These are phyloP conservation scores for Kalaharituber pfeilii DNA, from an alignment of 2,329 filamentous ascomycete species.

Conservation along the genomic window DNA sequence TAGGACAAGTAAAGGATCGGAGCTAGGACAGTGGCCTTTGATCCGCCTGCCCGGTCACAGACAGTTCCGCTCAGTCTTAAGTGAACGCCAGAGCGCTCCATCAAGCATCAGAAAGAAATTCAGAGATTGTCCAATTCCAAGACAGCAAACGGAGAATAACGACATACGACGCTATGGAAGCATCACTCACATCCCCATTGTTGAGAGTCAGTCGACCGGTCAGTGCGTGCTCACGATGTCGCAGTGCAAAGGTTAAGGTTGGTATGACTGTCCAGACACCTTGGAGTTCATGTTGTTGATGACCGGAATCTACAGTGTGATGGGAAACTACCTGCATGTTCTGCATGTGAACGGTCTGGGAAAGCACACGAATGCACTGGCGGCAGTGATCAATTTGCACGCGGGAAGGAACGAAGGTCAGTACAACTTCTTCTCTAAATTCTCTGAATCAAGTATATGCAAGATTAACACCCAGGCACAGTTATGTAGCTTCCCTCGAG, in stretches of 20 bases:
- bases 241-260: slow-evolving; percentile 83
- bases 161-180: neutral
- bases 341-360: slow-evolving; percentile 82
- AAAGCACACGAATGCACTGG: slow-evolving; percentile 77
- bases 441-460: no score
- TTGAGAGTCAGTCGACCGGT: slow-evolving; percentile 61
- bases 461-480: slow-evolving; percentile 23
- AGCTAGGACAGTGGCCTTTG: no score
- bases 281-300: neutral
- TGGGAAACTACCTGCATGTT: slow-evolving; percentile 86
- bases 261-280: slow-evolving; percentile 5
- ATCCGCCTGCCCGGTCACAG: no score
- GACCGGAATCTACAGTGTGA: slow-evolving; percentile 45
- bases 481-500: slow-evolving; percentile 90
- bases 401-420: slow-evolving; percentile 81
- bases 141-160: no score
- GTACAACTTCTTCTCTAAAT: slow-evolving; percentile 11
- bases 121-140: no score
- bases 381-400: slow-evolving; percentile 86
- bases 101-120: no score
- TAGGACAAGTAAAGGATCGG: no score
- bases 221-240: slow-evolving; percentile 65
- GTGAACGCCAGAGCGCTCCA: no score
- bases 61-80: no score
- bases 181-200: slow-evolving; percentile 9